Base-by-base conservation (phyloP, 1,284 basidiomycete species). In the Mycosarcoma mackinlayi region DNA sequence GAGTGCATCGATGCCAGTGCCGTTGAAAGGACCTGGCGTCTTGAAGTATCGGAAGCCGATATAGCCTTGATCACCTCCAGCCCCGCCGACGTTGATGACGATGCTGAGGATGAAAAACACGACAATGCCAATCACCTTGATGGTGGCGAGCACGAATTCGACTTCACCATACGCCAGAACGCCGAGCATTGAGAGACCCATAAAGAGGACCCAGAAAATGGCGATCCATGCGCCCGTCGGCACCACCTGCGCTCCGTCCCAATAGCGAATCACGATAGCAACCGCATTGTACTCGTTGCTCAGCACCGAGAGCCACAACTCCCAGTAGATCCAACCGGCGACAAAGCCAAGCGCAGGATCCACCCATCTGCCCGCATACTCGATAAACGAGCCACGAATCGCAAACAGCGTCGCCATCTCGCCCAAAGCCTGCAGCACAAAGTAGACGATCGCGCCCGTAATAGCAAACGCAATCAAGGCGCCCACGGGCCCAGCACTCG, bases 291-390 rank as follows among this genome's bases (percentile, higher is more conserved):
- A 62, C 37, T 75, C 73, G 56, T 75, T 75, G 5, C 65, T 48
- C 3, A 72, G 49, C 9, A 75, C 73, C 0, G 51, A 52, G 30
- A 72, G 59, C 67, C 72, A 75, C 4, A 75, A 42, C 21, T 67
- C 57, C 60, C 64, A 74, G 39, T 74, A 74, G 18, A 67, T 41
- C 91, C 87, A 58, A 87, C 89, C 37, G 87, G 79, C 28, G 88
- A 76, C 64, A 30, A 75, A 73, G 0, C 89, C 89, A 63, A 93
- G 86, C 0, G 91, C 89, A 3, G 89, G 89, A 75, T 91, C 88
- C 23, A 92, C 89, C 79, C 91, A 92, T 42, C 90, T 88, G 66
- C 88, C 89, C 1, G 92, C 90, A 25, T 93, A 85, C 47, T 87
- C 89, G 82, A 94, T 90, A 79, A 92, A 92, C 3, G 92, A 88